Evolutionary conservation across 306 rosid genomes (phyloP).

Genomic region (Acacia acuminata): DNA sequence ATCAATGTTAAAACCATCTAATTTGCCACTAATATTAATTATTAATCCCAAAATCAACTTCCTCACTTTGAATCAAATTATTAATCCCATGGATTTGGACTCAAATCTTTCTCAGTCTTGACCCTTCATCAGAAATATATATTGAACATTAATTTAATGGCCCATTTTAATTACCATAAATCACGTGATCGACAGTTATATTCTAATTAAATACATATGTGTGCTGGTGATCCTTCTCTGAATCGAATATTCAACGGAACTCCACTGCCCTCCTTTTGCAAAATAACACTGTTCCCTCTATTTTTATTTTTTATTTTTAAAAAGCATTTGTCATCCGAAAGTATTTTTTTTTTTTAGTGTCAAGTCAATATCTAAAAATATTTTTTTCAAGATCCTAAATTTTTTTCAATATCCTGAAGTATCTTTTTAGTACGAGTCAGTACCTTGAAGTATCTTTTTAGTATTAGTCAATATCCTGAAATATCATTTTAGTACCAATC

Average conservation of each 20-base stretch:
- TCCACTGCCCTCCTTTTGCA: no score
- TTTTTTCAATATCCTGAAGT: no score
- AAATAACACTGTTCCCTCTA: no score
- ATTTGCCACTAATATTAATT: not conserved
- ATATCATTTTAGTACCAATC: no score
- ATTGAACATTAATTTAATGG: conserved; percentile 34
- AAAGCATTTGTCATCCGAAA: no score
- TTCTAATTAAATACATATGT: not conserved
- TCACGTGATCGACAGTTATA: conserved; percentile 31
- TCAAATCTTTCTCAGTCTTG: conserved; percentile 28
- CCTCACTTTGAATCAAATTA: not conserved
- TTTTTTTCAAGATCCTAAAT: no score
- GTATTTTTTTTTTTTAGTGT: no score
- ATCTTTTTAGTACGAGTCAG: no score
- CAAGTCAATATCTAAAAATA: no score
- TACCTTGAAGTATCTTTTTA: no score
- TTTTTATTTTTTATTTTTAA: no score
- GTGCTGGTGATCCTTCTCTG: not conserved
- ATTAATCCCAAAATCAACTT: not conserved
- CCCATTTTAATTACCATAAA: not conserved
- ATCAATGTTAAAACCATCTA: conserved; percentile 14
- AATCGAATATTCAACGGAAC: not conserved
- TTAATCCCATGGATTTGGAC: conserved; percentile 1
- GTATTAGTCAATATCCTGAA: no score
- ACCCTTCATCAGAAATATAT: conserved; percentile 6